Evolutionary conservation across 257 asterid species (phyloP).

Genomic region (Jacaranda mimosifolia): DNA sequence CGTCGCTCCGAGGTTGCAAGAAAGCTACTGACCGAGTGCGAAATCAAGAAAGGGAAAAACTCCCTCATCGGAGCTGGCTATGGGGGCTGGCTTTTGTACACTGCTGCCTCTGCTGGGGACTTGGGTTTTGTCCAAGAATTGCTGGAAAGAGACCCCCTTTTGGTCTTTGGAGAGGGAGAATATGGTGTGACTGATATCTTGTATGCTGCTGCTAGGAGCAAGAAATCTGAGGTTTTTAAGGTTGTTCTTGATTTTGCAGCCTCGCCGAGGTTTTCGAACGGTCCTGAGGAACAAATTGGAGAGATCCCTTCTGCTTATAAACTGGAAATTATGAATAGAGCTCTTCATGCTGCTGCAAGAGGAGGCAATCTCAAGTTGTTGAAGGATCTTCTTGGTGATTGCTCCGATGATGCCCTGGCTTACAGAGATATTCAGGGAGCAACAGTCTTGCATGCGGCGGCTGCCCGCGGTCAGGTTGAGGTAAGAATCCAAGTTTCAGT

Average conservation of each 20-base stretch:
- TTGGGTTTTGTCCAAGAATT: constrained; percentile 66
- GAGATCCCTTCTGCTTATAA: constrained; percentile 79
- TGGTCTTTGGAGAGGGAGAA: constrained; percentile 94
- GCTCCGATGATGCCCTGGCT: constrained; percentile 64
- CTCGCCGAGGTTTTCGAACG: constrained; percentile 62
- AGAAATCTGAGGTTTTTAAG: constrained; percentile 67
- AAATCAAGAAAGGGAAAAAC: constrained; percentile 61
- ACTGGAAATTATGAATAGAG: constrained; percentile 84
- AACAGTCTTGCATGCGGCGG: constrained; percentile 84
- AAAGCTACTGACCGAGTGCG: constrained; percentile 69
- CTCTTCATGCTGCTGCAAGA: constrained; percentile 94
- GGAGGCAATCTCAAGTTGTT: constrained; percentile 81
- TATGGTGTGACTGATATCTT: constrained; percentile 88
- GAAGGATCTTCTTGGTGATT: constrained; percentile 73
- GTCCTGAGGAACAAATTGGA: constrained; percentile 53
- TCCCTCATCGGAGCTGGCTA: constrained; percentile 80
- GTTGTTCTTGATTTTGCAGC: constrained; percentile 70
- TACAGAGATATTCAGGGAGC: constrained; percentile 84
- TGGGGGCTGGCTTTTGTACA: constrained; percentile 96
- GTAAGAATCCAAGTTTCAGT: constrained; percentile 43
- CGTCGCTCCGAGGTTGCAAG: constrained; percentile 79
- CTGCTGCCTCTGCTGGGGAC: constrained; percentile 97
- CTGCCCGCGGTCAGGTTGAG: constrained; percentile 89
- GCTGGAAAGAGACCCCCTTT: constrained; percentile 76
- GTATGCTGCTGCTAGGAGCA: constrained; percentile 91